phyloP scores from a whole-genome alignment of 345 rosid species.

The Gossypium australe region DNA sequence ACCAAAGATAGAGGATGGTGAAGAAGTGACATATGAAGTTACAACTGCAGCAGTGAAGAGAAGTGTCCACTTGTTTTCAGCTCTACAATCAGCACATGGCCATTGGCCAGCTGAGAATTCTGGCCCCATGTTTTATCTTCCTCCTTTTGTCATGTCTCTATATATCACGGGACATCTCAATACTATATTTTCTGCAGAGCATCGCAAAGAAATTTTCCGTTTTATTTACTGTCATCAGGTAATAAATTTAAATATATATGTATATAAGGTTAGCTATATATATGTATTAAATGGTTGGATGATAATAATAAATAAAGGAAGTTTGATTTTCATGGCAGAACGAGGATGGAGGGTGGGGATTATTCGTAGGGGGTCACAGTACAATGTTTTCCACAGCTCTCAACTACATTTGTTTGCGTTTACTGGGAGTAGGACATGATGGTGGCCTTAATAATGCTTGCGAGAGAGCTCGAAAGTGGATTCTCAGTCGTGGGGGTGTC shows the following conservation, averaged over 20 bases:
- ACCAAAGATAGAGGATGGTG: constrained; percentile 37
- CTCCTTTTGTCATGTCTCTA: constrained; percentile 40
- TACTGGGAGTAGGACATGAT: constrained; percentile 43
- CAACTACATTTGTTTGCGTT: constrained; percentile 41
- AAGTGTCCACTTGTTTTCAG: too few relatives aligned
- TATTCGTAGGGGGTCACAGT: constrained; percentile 37
- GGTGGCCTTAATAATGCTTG: constrained; percentile 29
- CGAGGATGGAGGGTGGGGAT: constrained; percentile 56
- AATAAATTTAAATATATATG: too few relatives aligned
- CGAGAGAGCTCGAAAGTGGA: neutral
- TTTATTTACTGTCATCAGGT: constrained; percentile 44
- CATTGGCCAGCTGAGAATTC: constrained; percentile 64
- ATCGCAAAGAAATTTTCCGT: constrained; percentile 38
- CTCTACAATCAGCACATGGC: constrained; percentile 29
- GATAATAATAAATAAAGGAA: too few relatives aligned
- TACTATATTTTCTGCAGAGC: constrained; percentile 28
- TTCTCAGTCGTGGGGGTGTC: neutral
- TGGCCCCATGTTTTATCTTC: constrained; percentile 50
- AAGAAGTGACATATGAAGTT: neutral
- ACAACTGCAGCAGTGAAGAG: too few relatives aligned
- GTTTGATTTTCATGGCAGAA: constrained; percentile 1
- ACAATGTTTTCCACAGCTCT: constrained; percentile 40
- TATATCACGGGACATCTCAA: constrained; percentile 38
- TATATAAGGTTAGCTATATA: too few relatives aligned
- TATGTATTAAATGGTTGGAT: too few relatives aligned